These are phyloP conservation scores for Nitzschia sp. DNA, from an alignment of 108 stramenopile species.

Conservation along the genomic window DNA sequence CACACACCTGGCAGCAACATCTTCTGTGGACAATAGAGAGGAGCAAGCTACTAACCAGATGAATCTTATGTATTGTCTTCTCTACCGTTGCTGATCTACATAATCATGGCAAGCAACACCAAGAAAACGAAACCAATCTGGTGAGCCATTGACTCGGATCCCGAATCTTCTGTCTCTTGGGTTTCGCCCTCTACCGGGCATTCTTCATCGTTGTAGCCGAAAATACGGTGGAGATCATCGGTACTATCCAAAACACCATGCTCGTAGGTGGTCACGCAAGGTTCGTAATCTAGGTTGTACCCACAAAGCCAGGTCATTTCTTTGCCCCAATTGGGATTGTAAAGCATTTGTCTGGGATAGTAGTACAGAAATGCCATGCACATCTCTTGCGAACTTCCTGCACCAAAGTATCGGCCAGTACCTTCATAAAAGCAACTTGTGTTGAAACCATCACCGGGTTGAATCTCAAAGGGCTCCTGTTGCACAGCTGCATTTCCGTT, in stretches of 20 bases:
- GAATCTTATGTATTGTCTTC: too few species aligned
- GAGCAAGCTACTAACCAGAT: too few species aligned
- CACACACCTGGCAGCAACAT: too few species aligned
- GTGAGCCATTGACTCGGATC: too few species aligned
- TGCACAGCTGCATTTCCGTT: slow-evolving; percentile 31
- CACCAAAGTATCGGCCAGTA: slow-evolving; percentile 27
- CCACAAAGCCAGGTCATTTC: not conserved
- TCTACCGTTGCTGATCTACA: too few species aligned
- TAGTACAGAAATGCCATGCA: slow-evolving; percentile 54
- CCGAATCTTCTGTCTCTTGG: too few species aligned
- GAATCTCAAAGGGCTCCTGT: slow-evolving; percentile 41
- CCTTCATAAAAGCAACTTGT: slow-evolving; percentile 48
- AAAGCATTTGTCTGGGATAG: slow-evolving; percentile 28
- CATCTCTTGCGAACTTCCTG: slow-evolving; percentile 50
- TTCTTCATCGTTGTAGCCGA: not conserved
- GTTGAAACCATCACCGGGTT: slow-evolving; percentile 50
- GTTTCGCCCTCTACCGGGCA: too few species aligned
- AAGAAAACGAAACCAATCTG: too few species aligned
- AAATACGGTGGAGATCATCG: not conserved
- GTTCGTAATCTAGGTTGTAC: not conserved
- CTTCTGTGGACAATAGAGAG: too few species aligned
- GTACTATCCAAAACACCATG: not conserved
- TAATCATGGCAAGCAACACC: too few species aligned
- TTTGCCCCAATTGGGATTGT: not conserved
- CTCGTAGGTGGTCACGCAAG: not conserved